Percentiles rank a stretch among this genome's conserved stretches.
These are phyloP conservation scores for Musa itinerans DNA, from an alignment of 176 grass and related monocot species.

Conservation along the genomic window DNA sequence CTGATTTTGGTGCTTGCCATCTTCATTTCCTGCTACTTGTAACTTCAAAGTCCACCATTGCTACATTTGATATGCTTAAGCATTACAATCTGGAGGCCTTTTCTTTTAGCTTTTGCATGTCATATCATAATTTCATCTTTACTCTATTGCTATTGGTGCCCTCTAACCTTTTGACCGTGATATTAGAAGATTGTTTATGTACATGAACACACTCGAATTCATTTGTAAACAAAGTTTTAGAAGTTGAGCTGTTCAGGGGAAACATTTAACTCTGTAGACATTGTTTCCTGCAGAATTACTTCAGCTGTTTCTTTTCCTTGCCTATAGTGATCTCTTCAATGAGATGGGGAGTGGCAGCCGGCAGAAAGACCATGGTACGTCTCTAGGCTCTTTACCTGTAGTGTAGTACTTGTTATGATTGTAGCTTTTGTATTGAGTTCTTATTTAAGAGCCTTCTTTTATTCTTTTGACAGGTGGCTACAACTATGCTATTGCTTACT, in stretches of 20 bases:
- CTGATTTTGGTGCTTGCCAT: not conserved
- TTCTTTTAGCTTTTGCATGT: no score
- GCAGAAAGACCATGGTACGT: constrained; percentile 83
- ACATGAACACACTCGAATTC: not conserved
- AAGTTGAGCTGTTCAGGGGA: not conserved
- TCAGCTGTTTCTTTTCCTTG: constrained; percentile 83
- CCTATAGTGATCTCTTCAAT: constrained; percentile 90
- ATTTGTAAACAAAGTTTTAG: not conserved
- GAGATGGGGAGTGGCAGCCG: constrained; percentile 73
- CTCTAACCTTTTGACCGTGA: not conserved
- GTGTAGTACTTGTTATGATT: not conserved
- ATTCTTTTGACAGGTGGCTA: constrained; percentile 50
- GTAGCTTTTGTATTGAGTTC: not conserved
- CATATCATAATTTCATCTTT: not conserved
- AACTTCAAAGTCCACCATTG: not conserved
- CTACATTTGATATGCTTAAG: not conserved
- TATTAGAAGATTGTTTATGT: not conserved
- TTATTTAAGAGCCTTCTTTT: not conserved
- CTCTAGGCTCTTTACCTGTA: constrained; percentile 12
- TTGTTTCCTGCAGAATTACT: constrained; percentile 62
- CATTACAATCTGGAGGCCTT: not conserved
- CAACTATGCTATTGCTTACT: constrained; percentile 68
- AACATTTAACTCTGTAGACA: not conserved
- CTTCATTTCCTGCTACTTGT: not conserved
- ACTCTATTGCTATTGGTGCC: not conserved